Conservation (phyloP, 371 early-diverging fungal genomes). For the Synchytrium microbalum region DNA sequence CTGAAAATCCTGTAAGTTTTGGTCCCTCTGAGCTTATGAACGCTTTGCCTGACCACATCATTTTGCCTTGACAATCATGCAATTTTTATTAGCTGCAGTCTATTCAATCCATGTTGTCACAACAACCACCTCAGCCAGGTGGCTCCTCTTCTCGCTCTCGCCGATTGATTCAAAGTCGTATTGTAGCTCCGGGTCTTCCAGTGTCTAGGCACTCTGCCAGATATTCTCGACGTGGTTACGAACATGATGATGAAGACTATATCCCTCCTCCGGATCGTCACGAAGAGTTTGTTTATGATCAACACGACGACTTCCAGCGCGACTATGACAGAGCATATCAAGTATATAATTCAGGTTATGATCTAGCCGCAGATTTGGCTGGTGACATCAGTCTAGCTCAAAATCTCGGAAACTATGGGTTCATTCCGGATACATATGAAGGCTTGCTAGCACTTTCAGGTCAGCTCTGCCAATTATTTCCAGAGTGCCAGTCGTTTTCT, state of each 20-base stretch:
- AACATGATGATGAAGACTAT: background rate
- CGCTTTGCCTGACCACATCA: background rate
- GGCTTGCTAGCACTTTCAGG: background rate
- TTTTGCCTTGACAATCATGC: background rate
- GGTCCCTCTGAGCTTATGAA: background rate
- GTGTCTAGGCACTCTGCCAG: no score
- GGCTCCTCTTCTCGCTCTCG: background rate
- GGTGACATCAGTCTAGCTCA: background rate
- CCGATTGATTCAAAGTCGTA: no score
- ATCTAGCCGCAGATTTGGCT: background rate
- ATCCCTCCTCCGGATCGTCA: background rate
- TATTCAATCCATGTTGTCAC: background rate
- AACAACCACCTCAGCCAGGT: background rate
- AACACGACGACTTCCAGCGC: background rate
- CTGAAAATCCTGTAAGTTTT: background rate
- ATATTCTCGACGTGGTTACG: no score
- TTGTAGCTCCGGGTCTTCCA: no score
- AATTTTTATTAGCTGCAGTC: background rate
- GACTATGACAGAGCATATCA: no score
- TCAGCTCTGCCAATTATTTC: no score
- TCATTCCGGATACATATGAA: background rate
- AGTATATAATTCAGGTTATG: background rate
- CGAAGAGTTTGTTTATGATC: background rate
- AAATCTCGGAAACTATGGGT: background rate
- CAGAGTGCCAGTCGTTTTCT: no score